Evolutionary conservation across 1,139 yeast genomes (phyloP), one percentile per base, ranked within the genome.

Genomic region (Yarrowia galli): DNA sequence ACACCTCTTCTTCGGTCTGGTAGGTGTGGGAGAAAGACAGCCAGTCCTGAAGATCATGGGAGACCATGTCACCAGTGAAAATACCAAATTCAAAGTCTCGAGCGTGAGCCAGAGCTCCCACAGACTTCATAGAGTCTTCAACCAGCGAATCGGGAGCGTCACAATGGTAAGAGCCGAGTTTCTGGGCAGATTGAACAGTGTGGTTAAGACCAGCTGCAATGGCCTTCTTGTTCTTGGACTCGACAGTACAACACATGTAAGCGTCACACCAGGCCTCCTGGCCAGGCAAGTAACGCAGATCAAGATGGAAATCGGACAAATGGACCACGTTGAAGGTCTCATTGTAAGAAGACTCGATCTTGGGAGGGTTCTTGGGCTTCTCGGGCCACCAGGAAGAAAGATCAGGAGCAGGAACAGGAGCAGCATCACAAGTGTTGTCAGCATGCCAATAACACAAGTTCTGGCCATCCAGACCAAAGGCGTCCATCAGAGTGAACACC

Each of bases 371-470:
- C 12, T 22, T 22, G n/a, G 49, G 49, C 32, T 46, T 46, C 15
- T 23, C 20, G 20, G 51, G 51, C 51, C 32, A 25, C 51, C 51
- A 46, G 20, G 76, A 70, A 16, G 79, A 71, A 56, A 82, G 71
- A 67, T 81, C 81, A 66, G 82, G 74, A 25, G 75, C 71, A 3
- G 84, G 84, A 2, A 82, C 75, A 25, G 74, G 74, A 7, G 86
- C 86, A 67, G 80, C 73, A 0, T 78, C 73, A 73, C 84, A 82
- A 67, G 79, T 78, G 5, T 71, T 71, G 9, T 70, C 68, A 65
- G 81, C 81, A 69, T 80, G 80, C 73, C 77, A 83, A 71, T 81
- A 77, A 72, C 87, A 84, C 73, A 81, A 82, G 70, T 82, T 81
- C 69, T 82, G 83, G 48, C 86, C 86, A 72, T 84, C 87, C 40